These are phyloP conservation scores for Alternaria viburni DNA, from an alignment of 2,329 filamentous ascomycete species.

Conservation along the genomic window DNA sequence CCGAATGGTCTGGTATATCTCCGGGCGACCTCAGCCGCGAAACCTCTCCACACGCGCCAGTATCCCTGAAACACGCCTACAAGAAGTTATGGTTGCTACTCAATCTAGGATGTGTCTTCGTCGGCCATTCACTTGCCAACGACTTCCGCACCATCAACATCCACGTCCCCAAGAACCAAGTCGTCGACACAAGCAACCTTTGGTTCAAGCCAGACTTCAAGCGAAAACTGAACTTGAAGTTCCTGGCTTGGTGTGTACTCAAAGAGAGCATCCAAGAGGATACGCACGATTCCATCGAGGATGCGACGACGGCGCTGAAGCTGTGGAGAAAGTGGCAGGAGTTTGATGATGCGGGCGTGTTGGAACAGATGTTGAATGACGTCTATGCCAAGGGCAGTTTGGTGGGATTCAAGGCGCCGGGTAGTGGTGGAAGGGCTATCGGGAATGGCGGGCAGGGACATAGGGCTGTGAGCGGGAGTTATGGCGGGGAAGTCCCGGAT, in stretches of 20 bases:
- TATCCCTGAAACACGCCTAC: constrained; percentile 89
- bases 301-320: constrained; percentile 87
- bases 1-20: constrained; percentile 89
- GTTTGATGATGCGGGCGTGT: constrained; percentile 82
- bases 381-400: constrained; percentile 74
- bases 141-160: constrained; percentile 99
- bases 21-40: constrained; percentile 82
- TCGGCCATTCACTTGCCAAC: constrained; percentile 90
- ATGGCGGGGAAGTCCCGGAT: constrained; percentile 59
- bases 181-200: constrained; percentile 91
- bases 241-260: constrained; percentile 84
- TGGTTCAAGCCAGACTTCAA: constrained; percentile 83
- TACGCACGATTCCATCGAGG: constrained; percentile 94
- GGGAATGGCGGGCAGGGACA: constrained; percentile 11
- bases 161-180: constrained; percentile 85
- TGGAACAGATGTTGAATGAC: constrained; percentile 83
- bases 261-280: constrained; percentile 93
- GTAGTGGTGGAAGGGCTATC: constrained; percentile 24
- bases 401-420: constrained; percentile 52
- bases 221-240: constrained; percentile 88
- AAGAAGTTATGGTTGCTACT: constrained; percentile 98
- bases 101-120: constrained; percentile 90
- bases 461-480: not conserved
- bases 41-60: constrained; percentile 79
- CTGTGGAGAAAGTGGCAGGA: constrained; percentile 90